Conservation (phyloP, 352 stramenopile genomes). For the Pythium pectinolyticum region DNA sequence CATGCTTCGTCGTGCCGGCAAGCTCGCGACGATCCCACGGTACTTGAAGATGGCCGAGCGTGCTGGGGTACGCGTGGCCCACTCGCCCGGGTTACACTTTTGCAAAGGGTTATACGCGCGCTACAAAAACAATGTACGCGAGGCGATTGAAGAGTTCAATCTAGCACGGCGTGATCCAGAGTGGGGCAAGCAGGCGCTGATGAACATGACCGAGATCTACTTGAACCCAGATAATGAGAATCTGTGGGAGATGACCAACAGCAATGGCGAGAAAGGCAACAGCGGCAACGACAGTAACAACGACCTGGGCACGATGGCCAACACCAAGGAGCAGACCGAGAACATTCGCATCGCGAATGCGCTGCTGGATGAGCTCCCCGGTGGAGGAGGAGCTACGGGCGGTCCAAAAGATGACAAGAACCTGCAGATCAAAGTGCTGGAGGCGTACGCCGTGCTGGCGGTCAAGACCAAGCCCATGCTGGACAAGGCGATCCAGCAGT, state of each 20-base stretch:
- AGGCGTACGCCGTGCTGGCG: constrained; percentile 84
- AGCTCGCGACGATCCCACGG: constrained; percentile 61
- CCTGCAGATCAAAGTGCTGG: constrained; percentile 76
- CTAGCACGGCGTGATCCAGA: constrained; percentile 82
- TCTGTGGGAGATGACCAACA: constrained; percentile 79
- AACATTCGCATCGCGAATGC: constrained; percentile 88
- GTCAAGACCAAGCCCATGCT: constrained; percentile 82
- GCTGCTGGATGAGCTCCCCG: constrained; percentile 83
- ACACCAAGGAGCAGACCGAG: constrained; percentile 80
- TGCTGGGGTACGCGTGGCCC: constrained; percentile 57
- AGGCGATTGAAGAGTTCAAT: constrained; percentile 92
- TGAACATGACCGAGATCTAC: constrained; percentile 94
- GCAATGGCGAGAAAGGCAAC: background rate
- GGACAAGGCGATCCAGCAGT: constrained; percentile 87
- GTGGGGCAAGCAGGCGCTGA: constrained; percentile 87
- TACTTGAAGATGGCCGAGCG: constrained; percentile 87
- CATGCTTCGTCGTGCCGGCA: constrained; percentile 85
- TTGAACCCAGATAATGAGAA: constrained; percentile 93
- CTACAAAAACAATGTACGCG: constrained; percentile 89
- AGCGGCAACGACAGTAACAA: constrained; percentile 12
- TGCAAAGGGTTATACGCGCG: constrained; percentile 90
- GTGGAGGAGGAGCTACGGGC: constrained; percentile 13
- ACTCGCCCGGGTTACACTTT: constrained; percentile 87
- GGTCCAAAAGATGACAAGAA: constrained; percentile 39
- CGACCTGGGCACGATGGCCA: constrained; percentile 32